phyloP scores from a whole-genome alignment of 2,329 filamentous ascomycete species.

The Didymella exigua region DNA sequence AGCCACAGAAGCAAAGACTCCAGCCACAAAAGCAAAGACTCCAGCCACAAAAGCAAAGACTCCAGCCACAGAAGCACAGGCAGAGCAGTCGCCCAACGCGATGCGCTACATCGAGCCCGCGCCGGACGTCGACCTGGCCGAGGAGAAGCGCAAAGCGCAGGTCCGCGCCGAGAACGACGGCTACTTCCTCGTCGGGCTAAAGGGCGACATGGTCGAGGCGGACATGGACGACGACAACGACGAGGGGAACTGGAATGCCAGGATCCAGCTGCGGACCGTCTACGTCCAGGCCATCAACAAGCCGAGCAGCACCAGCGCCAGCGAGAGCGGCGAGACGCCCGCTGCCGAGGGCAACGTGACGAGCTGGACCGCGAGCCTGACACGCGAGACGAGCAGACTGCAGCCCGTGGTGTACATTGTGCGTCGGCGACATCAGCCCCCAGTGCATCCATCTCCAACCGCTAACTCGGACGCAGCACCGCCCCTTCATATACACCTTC shows the following conservation, averaged over 20 bases:
- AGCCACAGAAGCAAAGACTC: background rate
- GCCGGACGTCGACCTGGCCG: conserved; percentile 55
- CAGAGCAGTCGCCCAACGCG: conserved; percentile 24
- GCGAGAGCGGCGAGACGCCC: conserved; percentile 29
- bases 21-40: background rate
- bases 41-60: background rate
- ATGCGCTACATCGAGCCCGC: conserved; percentile 47
- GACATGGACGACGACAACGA: conserved; percentile 53
- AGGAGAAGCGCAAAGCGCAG: conserved; percentile 66
- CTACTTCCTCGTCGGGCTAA: conserved; percentile 71
- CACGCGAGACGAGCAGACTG: conserved; percentile 49
- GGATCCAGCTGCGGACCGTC: conserved; percentile 68
- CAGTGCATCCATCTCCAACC: background rate
- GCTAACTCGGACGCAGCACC: too few species aligned
- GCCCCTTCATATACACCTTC: conserved; percentile 78
- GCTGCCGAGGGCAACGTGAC: conserved; percentile 25
- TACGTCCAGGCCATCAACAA: conserved; percentile 66
- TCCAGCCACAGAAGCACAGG: background rate
- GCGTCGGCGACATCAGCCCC: conserved; percentile 11
- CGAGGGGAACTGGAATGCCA: conserved; percentile 48
- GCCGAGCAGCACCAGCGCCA: conserved; percentile 9
- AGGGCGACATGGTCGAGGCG: conserved; percentile 65
- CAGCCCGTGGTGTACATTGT: conserved; percentile 74
- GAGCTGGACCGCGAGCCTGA: conserved; percentile 6
- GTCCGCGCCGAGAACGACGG: conserved; percentile 54